phyloP scores from a whole-genome alignment of 371 early-diverging fungal species.

The Blakeslea trispora region DNA sequence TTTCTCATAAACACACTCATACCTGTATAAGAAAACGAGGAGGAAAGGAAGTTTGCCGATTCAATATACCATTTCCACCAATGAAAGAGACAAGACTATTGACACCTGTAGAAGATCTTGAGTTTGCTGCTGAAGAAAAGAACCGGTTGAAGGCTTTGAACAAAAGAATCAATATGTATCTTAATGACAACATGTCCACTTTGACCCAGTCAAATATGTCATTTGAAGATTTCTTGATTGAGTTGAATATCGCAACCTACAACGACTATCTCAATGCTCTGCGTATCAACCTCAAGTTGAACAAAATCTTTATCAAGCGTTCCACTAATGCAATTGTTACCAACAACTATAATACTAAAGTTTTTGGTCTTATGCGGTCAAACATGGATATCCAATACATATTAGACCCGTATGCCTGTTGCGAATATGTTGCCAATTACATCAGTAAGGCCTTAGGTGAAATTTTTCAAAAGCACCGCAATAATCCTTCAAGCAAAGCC shows the following conservation, averaged over 20 bases:
- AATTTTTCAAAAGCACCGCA: background rate
- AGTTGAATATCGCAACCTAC: background rate
- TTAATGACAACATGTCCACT: background rate
- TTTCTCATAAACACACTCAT: background rate
- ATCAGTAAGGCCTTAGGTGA: background rate
- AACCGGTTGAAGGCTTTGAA: too few relatives aligned
- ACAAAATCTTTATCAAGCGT: background rate
- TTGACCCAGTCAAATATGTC: background rate
- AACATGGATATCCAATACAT: constrained; percentile 7
- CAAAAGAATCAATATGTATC: background rate
- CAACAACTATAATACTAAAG: constrained; percentile 1
- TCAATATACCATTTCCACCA: constrained; percentile 3
- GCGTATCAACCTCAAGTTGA: background rate
- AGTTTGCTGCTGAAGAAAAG: too few relatives aligned
- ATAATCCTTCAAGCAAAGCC: background rate
- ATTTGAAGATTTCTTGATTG: background rate
- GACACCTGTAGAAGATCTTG: background rate
- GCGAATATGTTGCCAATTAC: background rate
- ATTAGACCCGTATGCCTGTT: constrained; percentile 3
- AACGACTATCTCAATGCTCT: background rate
- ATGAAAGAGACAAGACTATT: background rate
- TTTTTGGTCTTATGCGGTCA: background rate
- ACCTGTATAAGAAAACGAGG: background rate
- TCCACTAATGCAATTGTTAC: background rate
- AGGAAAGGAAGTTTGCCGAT: background rate